Conservation (phyloP, 306 rosid genomes). For the Lathyrus sativus region DNA sequence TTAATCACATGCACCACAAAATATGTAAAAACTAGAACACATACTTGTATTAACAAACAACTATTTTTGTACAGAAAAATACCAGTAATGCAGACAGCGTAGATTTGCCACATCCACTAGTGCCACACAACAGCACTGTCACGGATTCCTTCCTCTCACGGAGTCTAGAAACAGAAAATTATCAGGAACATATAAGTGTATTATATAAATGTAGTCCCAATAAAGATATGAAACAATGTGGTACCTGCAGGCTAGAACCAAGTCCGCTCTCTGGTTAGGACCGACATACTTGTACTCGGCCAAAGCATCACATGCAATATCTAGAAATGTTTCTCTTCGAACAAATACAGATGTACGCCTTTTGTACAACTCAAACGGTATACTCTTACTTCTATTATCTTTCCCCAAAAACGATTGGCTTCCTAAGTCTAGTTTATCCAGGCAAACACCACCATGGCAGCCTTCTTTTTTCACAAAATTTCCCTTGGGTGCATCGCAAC, state of each 20-base stretch:
- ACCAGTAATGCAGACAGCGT: slow-evolving; percentile 97
- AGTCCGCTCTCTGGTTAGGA: slow-evolving; percentile 86
- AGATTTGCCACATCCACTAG: slow-evolving; percentile 98
- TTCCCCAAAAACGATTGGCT: slow-evolving; percentile 40
- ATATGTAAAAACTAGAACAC: slow-evolving; percentile 35
- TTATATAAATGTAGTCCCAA: slow-evolving; percentile 25
- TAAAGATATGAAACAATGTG: slow-evolving; percentile 28
- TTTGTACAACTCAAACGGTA: slow-evolving; percentile 86
- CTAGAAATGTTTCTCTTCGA: slow-evolving; percentile 63
- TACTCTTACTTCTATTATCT: slow-evolving; percentile 48
- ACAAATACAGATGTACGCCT: slow-evolving; percentile 72
- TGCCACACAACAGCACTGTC: slow-evolving; percentile 88
- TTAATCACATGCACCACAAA: slow-evolving; percentile 18
- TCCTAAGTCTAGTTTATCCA: slow-evolving; percentile 39
- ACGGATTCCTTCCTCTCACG: slow-evolving; percentile 93
- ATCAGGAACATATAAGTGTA: background rate
- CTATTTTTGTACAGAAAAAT: slow-evolving; percentile 39
- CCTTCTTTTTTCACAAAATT: slow-evolving; percentile 40
- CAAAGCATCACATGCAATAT: slow-evolving; percentile 76
- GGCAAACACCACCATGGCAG: slow-evolving; percentile 3
- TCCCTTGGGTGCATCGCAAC: slow-evolving; percentile 34
- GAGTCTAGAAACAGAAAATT: slow-evolving; percentile 53
- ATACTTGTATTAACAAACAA: slow-evolving; percentile 37
- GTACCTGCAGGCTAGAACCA: slow-evolving; percentile 88
- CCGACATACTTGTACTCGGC: slow-evolving; percentile 91